Conservation (phyloP, 164 flowering plant species). For the Piper betle region DNA sequence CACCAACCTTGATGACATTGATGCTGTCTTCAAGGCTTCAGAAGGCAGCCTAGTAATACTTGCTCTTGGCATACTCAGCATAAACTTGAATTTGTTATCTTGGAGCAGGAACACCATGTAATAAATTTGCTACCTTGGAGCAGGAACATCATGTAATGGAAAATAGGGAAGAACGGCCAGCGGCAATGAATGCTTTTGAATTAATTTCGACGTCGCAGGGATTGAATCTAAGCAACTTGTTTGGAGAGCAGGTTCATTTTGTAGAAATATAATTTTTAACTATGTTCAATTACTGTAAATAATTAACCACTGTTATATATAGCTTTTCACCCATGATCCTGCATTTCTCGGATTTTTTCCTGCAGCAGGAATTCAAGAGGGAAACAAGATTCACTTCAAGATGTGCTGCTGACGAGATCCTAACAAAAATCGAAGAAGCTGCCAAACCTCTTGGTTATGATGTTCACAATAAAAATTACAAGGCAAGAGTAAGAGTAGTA, state of each 20-base stretch:
- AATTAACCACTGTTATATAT: too few species aligned
- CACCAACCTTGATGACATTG: slow-evolving; percentile 75
- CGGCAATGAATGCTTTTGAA: slow-evolving; percentile 95
- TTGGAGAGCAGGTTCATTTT: slow-evolving; percentile 71
- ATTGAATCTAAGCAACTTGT: slow-evolving; percentile 77
- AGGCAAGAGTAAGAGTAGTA: slow-evolving; percentile 12
- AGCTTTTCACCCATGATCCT: too few species aligned
- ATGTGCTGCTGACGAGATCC: slow-evolving; percentile 72
- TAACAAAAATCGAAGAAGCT: slow-evolving; percentile 85
- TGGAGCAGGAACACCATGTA: slow-evolving; percentile 7
- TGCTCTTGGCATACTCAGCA: background rate
- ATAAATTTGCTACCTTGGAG: too few species aligned
- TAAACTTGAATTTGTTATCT: slow-evolving; percentile 2
- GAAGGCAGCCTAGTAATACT: slow-evolving; percentile 36
- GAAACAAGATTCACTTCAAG: slow-evolving; percentile 93
- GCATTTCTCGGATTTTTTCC: too few species aligned
- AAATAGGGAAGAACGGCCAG: slow-evolving; percentile 68
- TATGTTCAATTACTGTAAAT: background rate
- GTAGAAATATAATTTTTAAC: background rate
- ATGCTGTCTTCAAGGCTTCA: slow-evolving; percentile 84
- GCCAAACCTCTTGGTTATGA: slow-evolving; percentile 97
- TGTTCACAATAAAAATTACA: slow-evolving; percentile 89
- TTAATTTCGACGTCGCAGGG: slow-evolving; percentile 89
- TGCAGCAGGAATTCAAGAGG: slow-evolving; percentile 59
- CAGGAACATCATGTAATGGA: slow-evolving; percentile 83